Percentiles rank a stretch among this genome's conserved stretches.
Conservation (phyloP, 768 basidiomycete species). For the Pleurotus salmoneostramineus region DNA sequence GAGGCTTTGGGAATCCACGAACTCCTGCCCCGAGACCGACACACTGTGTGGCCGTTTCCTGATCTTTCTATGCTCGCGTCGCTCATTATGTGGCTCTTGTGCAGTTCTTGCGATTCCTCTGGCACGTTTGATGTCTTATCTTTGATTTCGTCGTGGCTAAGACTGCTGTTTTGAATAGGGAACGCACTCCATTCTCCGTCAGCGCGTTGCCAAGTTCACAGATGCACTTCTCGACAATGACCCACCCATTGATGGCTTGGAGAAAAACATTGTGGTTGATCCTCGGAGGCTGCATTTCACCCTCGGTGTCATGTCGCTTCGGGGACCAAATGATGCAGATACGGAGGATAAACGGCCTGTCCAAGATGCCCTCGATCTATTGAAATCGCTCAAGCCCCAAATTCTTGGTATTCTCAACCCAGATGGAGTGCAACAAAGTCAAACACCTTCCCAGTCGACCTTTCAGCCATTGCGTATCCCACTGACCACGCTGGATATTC, state of each 20-base stretch:
- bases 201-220: constrained; percentile 33
- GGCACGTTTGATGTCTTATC: constrained; percentile 14
- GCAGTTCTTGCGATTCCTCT: constrained; percentile 29
- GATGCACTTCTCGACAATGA: constrained; percentile 35
- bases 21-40: constrained; percentile 19
- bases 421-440: background rate
- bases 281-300: constrained; percentile 67
- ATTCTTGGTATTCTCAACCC: constrained; percentile 39
- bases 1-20: background rate
- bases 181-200: constrained; percentile 34
- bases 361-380: constrained; percentile 35
- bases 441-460: background rate
- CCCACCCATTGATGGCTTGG: constrained; percentile 44
- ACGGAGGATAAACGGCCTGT: constrained; percentile 22
- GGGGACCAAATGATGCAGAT: background rate
- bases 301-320: constrained; percentile 67
- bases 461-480: constrained; percentile 24
- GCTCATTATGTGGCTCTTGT: background rate
- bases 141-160: background rate
- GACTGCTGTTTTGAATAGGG: constrained; percentile 11
- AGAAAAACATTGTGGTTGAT: constrained; percentile 54
- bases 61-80: background rate
- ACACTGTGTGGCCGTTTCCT: constrained; percentile 21
- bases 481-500: constrained; percentile 47
- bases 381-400: constrained; percentile 34